Base-by-base conservation (phyloP, 768 basidiomycete species). In the Ramaria sp. region DNA sequence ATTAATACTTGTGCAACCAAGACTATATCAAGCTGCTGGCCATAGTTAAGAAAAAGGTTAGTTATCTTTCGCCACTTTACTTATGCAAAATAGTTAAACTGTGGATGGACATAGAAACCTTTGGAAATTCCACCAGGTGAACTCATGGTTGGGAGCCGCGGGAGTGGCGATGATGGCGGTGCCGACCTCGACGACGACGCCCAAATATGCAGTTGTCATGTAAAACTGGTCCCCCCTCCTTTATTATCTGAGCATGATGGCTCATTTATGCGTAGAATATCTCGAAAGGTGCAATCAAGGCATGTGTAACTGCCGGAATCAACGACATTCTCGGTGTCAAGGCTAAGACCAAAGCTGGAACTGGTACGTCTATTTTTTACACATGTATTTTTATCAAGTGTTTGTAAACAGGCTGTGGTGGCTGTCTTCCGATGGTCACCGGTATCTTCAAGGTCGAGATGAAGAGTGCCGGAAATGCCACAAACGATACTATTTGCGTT, bases 131-230 rank as follows among this genome's bases (percentile, higher is more conserved):
- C 80, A 0, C 84, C 85, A 1, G 77, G 78, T 2, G 71, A 83
- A 60, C 78, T 88, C 57, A 85, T 88, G 39, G 62, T 83, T 36
- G 82, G 83, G 7, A 68, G 71, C 10, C 64, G 67, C 16, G 72
- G 71, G 57, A 71, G 73, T 52, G 74, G 71, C 5, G 79, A 77
- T 38, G 76, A 75, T 18, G 74, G 78, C 48, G 84, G 82, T 2
- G 78, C 71, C 7, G 84, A 85, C 54, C 72, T 86, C 8, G 83
- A 85, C 52, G 82, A 84, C 55, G 83, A 84, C 57, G 73, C 81
- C 1, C 83, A 84, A 62, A 73, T 88, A 45, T 88, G 86, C 66
- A 78, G 77, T 30, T 86, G 84, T 56, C 81, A 87, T 62, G 75
- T 74, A 51, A 42, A 71, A 62, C 28, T 56, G 34, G 6, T 32